Base-by-base conservation (phyloP, 257 asterid genomes). In the Primulina tabacum region DNA sequence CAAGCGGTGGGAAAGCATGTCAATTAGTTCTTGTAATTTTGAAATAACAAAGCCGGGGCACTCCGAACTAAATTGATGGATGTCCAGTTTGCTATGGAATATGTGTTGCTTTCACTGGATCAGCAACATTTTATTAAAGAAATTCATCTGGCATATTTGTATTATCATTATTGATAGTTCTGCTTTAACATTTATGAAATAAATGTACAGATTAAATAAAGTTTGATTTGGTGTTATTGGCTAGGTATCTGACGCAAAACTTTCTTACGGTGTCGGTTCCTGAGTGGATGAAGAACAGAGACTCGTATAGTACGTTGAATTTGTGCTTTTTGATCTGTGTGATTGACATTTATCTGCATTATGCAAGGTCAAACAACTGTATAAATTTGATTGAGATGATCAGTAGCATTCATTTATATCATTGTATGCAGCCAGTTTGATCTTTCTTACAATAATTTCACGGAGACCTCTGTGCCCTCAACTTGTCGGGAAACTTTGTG, bases 401-500 rank as follows among this genome's bases (percentile, higher is more conserved):
- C 18, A 47, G 20, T 14, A 5, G 56, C 20, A 16, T 14, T 47
- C 20, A 14, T 47, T 16, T 16, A 7, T 47, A 1, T 14, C 56
- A 16, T 47, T 16, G 56, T 4, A 3, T 47, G 56, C 56, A 47
- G 56, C 56, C 56, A 47, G 56, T 47, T 4, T 16, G 56, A 47
- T 47, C 56, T 47, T 16, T 47, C 56, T 4, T 47, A 47, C 56
- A 47, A 47, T 47, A 47, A 47, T 20, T 47, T 47, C 56, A 47
- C 56, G 20, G 56, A 47, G 56, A 47, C 56, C 8, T 47, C 56
- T 16, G 56, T 47, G 56, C 56, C 56, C 20, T 47, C 56, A 16
- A 47, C 56, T 16, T 47, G 56, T 47, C 56, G 56, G n/a, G 94
- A 85, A 20, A 78, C 75, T 64, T 57, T 83, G 90, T 87, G 77